Percentiles rank a stretch among this genome's conserved stretches.
These are phyloP conservation scores for Phytophthora fragariae DNA, from an alignment of 352 stramenopile species.

Conservation along the genomic window DNA sequence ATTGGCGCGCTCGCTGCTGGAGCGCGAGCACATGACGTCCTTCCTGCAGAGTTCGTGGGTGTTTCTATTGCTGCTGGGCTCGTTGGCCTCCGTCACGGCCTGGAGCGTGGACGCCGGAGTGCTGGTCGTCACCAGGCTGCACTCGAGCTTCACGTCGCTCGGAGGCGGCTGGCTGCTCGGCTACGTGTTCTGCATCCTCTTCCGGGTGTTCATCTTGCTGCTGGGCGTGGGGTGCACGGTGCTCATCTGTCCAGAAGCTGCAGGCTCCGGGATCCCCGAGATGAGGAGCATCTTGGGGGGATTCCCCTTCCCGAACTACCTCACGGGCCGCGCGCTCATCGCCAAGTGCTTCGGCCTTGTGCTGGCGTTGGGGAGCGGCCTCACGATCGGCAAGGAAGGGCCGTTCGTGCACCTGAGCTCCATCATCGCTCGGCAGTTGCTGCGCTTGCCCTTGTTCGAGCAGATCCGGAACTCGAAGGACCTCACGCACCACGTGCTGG, in stretches of 20 bases:
- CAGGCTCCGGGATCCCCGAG: slow-evolving; percentile 79
- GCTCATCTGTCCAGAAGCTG: slow-evolving; percentile 66
- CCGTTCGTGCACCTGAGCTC: slow-evolving; percentile 85
- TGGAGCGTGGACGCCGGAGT: slow-evolving; percentile 76
- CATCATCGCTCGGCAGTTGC: slow-evolving; percentile 74
- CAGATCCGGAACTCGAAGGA: slow-evolving; percentile 68
- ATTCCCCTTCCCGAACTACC: slow-evolving; percentile 74
- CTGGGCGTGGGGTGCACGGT: slow-evolving; percentile 68
- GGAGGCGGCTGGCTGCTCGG: slow-evolving; percentile 58
- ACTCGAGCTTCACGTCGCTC: slow-evolving; percentile 50
- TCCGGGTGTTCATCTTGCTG: slow-evolving; percentile 66
- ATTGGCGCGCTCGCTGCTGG: slow-evolving; percentile 44
- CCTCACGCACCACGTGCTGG: slow-evolving; percentile 74
- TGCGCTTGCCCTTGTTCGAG: slow-evolving; percentile 63
- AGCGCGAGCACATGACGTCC: slow-evolving; percentile 64
- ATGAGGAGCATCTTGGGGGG: slow-evolving; percentile 82
- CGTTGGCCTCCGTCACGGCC: slow-evolving; percentile 60
- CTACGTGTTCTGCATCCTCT: slow-evolving; percentile 71
- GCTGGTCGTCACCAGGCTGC: slow-evolving; percentile 49
- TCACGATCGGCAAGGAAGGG: slow-evolving; percentile 83
- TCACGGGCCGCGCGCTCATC: slow-evolving; percentile 62
- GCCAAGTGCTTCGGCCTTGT: slow-evolving; percentile 76
- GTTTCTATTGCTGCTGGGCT: slow-evolving; percentile 69
- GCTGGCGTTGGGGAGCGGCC: slow-evolving; percentile 66
- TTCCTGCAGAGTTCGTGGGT: slow-evolving; percentile 83